Percentiles rank a stretch among this genome's conserved stretches.
Evolutionary conservation across 495 filamentous ascomycete species (phyloP).

Genomic region (Penicillium cosmopolitanum): DNA sequence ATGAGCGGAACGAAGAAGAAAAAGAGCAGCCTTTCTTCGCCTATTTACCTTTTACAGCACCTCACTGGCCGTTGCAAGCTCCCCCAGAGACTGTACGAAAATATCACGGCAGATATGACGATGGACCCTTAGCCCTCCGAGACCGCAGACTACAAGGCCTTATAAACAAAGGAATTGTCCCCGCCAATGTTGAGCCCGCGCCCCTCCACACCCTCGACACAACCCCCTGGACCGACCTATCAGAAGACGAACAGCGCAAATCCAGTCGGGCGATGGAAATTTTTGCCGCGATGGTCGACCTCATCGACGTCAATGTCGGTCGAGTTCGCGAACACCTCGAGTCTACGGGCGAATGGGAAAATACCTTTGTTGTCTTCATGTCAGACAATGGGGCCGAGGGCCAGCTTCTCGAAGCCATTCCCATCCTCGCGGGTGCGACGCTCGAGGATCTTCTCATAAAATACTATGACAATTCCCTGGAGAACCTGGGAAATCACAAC

Average conservation of each 20-base stretch:
- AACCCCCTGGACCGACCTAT: conserved; percentile 12
- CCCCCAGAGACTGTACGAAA: conserved; percentile 32
- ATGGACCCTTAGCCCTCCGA: conserved; percentile 39
- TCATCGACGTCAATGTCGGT: conserved; percentile 55
- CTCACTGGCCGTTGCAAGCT: conserved; percentile 48
- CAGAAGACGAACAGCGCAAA: conserved; percentile 25
- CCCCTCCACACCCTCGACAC: conserved; percentile 14
- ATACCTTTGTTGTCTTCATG: conserved; percentile 58
- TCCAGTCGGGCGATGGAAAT: conserved; percentile 54
- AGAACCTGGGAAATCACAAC: conserved; percentile 59
- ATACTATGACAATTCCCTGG: conserved; percentile 60
- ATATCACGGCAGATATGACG: conserved; percentile 44
- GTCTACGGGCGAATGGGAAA: conserved; percentile 53
- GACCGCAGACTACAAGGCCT: conserved; percentile 34
- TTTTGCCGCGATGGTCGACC: conserved; percentile 58
- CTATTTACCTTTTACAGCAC: conserved; percentile 45
- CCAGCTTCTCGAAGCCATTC: conserved; percentile 33
- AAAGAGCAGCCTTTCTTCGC: conserved; percentile 44
- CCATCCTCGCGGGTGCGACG: conserved; percentile 8
- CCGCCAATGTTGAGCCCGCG: conserved; percentile 37
- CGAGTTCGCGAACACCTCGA: conserved; percentile 50
- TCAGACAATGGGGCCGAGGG: conserved; percentile 59
- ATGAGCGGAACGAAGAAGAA: conserved; percentile 43
- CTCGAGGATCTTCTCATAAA: conserved; percentile 33
- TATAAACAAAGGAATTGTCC: conserved; percentile 38